A percentile compares a stretch with the other conserved stretches of the same genome.
These are phyloP conservation scores for Trichophyton simii DNA, from an alignment of 2,329 filamentous ascomycete species.

Conservation along the genomic window DNA sequence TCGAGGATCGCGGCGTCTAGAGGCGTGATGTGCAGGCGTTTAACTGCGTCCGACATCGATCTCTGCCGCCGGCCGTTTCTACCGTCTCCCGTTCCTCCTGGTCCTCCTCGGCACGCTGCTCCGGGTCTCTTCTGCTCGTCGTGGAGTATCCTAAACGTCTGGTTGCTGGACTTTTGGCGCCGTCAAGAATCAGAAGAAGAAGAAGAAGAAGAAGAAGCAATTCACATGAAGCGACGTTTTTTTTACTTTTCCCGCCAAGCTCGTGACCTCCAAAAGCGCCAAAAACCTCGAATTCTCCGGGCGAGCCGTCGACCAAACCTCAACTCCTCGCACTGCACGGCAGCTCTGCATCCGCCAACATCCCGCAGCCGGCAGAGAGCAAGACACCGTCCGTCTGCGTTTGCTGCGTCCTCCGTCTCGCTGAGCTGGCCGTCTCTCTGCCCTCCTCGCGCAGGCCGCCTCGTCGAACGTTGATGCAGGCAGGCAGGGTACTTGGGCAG, in stretches of 20 bases:
- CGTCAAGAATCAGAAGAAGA: no score
- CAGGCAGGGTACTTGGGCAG: no score
- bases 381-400: not conserved
- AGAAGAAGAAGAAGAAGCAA: not conserved
- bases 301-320: not conserved
- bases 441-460: not conserved
- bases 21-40: slow-evolving; percentile 75
- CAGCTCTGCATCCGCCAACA: not conserved
- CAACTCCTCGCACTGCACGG: not conserved
- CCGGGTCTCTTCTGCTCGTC: no score
- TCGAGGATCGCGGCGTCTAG: slow-evolving; percentile 63
- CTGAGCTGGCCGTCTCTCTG: not conserved
- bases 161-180: not conserved
- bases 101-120: no score
- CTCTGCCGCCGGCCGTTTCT: not conserved
- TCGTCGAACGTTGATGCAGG: not conserved
- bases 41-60: slow-evolving; percentile 23
- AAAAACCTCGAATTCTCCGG: slow-evolving; percentile 1
- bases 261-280: not conserved
- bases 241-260: not conserved
- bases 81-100: not conserved
- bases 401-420: not conserved
- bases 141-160: not conserved
- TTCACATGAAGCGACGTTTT: not conserved
- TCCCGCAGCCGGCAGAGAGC: no score